Base-by-base conservation (phyloP, 306 rosid genomes). In the Lathyrus oleraceus region DNA sequence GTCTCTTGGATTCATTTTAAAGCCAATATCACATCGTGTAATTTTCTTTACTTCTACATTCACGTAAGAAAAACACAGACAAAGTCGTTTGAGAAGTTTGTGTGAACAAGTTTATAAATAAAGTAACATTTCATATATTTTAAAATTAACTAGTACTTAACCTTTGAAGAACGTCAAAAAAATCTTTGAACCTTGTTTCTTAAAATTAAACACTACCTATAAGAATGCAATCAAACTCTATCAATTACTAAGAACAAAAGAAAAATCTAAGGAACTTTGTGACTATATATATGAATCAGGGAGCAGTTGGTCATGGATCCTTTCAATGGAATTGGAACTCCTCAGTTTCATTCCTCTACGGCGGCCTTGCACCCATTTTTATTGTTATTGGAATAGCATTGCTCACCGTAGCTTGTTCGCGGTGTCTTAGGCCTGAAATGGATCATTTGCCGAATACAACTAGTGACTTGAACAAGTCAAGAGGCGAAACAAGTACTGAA, bases 351-450 rank as follows among this genome's bases (percentile, higher is more conserved):
- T 79, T 69, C n/a, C 58, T 80, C 7, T 74, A 25, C 25, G 74
- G 83, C n/a, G 77, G 80, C 0, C 70, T 80, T 10, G 65, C 27
- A 10, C 73, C 78, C 6, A 49, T 80, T 45, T 80, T 80, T 15
- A 63, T 71, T 16, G 17, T 70, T 9, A 47, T 74, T 17, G 73
- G 43, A 17, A 3, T 70, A 14, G 64, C 80, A 6, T 49, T 80
- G 73, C 3, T 74, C 4, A 23, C 27, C 17, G 27, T 64, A 2
- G 65, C 38, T 19, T 80, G 83, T 71, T 74, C 74, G 16, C 43
- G 70, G 4, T 58, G 64, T 11, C 21, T 56, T 28, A 5, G 74
- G 10, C 20, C 62, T 7, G 25, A n/a, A 23, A 17, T 42, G 3
- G 35, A 5, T 23, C 15, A 20, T 4, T 25, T 14, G 20, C 38